These are phyloP conservation scores for Coemansia sp. DNA, from an alignment of 192 early-diverging fungal genomes.

Conservation along the genomic window DNA sequence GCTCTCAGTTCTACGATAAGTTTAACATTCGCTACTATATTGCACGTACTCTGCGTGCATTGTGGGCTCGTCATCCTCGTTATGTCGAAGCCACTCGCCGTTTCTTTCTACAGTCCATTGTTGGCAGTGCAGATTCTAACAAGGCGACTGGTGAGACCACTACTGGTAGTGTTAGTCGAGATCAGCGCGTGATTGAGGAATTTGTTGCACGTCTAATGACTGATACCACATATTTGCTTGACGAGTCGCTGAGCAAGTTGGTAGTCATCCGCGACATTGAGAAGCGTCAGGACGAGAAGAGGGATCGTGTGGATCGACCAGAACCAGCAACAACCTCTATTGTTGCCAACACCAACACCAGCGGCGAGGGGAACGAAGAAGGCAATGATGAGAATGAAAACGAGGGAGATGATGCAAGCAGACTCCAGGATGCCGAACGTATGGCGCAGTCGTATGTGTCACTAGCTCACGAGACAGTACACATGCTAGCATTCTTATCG, in stretches of 20 bases:
- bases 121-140: background rate
- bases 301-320: background rate
- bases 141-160: slow-evolving; percentile 8
- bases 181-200: slow-evolving; percentile 57
- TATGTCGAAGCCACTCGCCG: slow-evolving; percentile 34
- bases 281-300: slow-evolving; percentile 72
- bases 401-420: slow-evolving; percentile 10
- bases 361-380: background rate
- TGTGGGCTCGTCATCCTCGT: slow-evolving; percentile 41
- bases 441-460: slow-evolving; percentile 83
- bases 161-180: slow-evolving; percentile 30
- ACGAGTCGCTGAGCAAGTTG: slow-evolving; percentile 87
- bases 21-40: slow-evolving; percentile 98
- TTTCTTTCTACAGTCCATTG: slow-evolving; percentile 34
- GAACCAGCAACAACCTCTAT: background rate
- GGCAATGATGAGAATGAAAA: slow-evolving; percentile 44
- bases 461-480: slow-evolving; percentile 87
- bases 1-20: slow-evolving; percentile 97
- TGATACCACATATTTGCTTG: slow-evolving; percentile 91
- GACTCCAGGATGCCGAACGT: slow-evolving; percentile 64
- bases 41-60: slow-evolving; percentile 77
- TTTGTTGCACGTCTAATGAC: slow-evolving; percentile 92
- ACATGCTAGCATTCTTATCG: slow-evolving; percentile 87
- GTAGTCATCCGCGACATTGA: slow-evolving; percentile 81
- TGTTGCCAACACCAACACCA: background rate